Evolutionary conservation across 495 filamentous ascomycete species (phyloP).

Genomic region (Hyaloscypha hepaticicola): DNA sequence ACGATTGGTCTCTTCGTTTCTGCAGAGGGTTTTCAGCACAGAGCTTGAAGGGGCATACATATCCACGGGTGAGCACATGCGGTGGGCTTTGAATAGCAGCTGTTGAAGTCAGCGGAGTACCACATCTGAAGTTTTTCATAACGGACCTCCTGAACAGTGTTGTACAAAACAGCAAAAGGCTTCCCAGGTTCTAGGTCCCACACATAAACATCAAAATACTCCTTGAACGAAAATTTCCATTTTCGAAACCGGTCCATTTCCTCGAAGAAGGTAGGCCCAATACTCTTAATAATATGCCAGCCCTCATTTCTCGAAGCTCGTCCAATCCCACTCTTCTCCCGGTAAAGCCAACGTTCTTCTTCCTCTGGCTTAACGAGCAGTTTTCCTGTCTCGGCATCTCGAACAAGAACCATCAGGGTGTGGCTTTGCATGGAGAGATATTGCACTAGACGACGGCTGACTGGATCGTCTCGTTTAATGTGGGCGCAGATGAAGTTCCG

Average conservation of each 20-base stretch:
- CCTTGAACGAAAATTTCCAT: slow-evolving; percentile 49
- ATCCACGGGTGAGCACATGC: slow-evolving; percentile 33
- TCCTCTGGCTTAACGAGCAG: slow-evolving; percentile 43
- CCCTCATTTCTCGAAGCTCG: slow-evolving; percentile 40
- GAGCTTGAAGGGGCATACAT: slow-evolving; percentile 36
- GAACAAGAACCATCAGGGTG: slow-evolving; percentile 43
- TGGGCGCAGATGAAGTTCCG: slow-evolving; percentile 52
- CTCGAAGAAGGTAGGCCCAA: slow-evolving; percentile 43
- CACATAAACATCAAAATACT: slow-evolving; percentile 52
- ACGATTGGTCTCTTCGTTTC: slow-evolving; percentile 38
- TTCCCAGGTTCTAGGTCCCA: slow-evolving; percentile 47
- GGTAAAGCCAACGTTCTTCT: slow-evolving; percentile 45
- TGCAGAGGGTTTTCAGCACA: slow-evolving; percentile 41
- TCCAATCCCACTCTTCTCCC: slow-evolving; percentile 45
- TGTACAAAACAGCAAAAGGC: slow-evolving; percentile 31
- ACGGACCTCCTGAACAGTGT: slow-evolving; percentile 35
- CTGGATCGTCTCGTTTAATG: slow-evolving; percentile 49
- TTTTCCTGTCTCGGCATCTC: slow-evolving; percentile 49
- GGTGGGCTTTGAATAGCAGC: slow-evolving; percentile 41
- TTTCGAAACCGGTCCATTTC: slow-evolving; percentile 38
- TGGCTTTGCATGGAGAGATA: slow-evolving; percentile 44
- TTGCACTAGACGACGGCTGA: slow-evolving; percentile 51
- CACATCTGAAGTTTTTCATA: background rate
- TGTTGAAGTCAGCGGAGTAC: slow-evolving; percentile 17
- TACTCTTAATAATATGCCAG: slow-evolving; percentile 38